Base-by-base conservation (phyloP, 192 early-diverging fungal species). In the Gaertneriomyces semiglobifer region DNA sequence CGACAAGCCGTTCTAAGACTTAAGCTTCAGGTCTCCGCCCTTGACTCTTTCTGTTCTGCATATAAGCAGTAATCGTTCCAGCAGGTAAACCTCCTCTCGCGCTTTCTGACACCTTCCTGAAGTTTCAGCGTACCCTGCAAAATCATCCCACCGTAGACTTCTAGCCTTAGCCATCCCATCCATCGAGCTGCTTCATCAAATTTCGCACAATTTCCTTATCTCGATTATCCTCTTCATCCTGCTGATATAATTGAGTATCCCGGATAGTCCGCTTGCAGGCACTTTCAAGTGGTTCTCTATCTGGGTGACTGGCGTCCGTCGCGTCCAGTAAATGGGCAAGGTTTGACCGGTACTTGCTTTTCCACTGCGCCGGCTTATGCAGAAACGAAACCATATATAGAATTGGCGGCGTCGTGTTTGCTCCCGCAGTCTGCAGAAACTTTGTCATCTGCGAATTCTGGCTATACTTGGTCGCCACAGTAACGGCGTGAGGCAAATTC, bases 351-450 rank as follows among this genome's bases (percentile, higher is more conserved):
- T 39, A 65, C 9, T 59, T 53, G n/a, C 72, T 61, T 44, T 74
- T 67, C 58, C 66, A 61, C 44, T 75, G 74, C 33, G 72, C 51
- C 7, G 74, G 74, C 41, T 69, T 66, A 46, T 75, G 72, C 14
- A 75, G 44, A 19, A 54, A 41, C 7, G 74, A 73, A 10, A 75
- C 72, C 47, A 75, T 25, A 48, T 75, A 65, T 6, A 75, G 64
- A 20, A 75, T 76, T 9, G 65, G 64, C n/a, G 63, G 66, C n/a
- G 38, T 63, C 3, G 64, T 50, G 14, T 70, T 45, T 2, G 57
- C 63, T 25, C 63, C 42, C 44, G 72, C 71, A 5, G 53, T 69
- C 73, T 73, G 41, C 19, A 75, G 45, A 45, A 75, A 75, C 20
- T 46, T 41, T 12, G 18, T 51, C 65, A 75, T 68, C 20, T 65